phyloP scores from a whole-genome alignment of 2,329 filamentous ascomycete genomes.

The Colletotrichum lindemuthianum region DNA sequence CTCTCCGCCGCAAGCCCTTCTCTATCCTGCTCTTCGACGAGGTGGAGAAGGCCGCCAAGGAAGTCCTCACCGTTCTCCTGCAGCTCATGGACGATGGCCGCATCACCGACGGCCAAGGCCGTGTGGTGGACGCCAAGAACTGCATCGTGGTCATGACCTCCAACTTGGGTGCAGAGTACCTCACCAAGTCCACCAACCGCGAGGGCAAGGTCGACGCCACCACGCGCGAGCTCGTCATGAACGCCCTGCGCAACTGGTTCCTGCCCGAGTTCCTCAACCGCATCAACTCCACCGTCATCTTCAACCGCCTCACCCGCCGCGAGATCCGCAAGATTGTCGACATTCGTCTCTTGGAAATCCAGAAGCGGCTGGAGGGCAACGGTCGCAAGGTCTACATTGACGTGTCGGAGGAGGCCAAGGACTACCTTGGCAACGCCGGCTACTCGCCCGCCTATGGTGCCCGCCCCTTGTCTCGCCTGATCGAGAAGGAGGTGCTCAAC shows the following conservation, averaged over 20 bases:
- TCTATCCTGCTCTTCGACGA: slow-evolving; percentile 98
- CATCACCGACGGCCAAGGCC: slow-evolving; percentile 97
- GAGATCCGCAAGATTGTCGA: slow-evolving; percentile 98
- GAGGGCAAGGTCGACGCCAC: slow-evolving; percentile 88
- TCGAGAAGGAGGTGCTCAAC: slow-evolving; percentile 98
- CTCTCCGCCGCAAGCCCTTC: slow-evolving; percentile 92
- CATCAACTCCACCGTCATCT: slow-evolving; percentile 95
- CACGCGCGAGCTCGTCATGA: slow-evolving; percentile 91
- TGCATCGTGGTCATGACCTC: slow-evolving; percentile 99
- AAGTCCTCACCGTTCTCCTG: slow-evolving; percentile 94
- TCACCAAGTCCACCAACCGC: slow-evolving; percentile 79
- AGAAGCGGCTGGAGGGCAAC: slow-evolving; percentile 88
- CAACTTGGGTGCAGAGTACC: slow-evolving; percentile 93
- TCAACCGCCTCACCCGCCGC: slow-evolving; percentile 89
- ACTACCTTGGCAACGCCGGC: slow-evolving; percentile 89
- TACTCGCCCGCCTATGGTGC: slow-evolving; percentile 97
- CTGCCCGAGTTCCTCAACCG: slow-evolving; percentile 98
- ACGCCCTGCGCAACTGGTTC: slow-evolving; percentile 92
- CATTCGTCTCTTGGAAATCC: slow-evolving; percentile 85
- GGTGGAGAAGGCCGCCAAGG: slow-evolving; percentile 98
- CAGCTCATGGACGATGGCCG: slow-evolving; percentile 99
- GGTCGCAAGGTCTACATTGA: slow-evolving; percentile 85
- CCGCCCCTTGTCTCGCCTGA: slow-evolving; percentile 85
- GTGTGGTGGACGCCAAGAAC: slow-evolving; percentile 94
- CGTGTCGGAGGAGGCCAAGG: slow-evolving; percentile 86